Evolutionary conservation across 192 early-diverging fungal species (phyloP), one percentile per base, ranked within the genome.

Genomic region (Chytriomyces hyalinus): DNA sequence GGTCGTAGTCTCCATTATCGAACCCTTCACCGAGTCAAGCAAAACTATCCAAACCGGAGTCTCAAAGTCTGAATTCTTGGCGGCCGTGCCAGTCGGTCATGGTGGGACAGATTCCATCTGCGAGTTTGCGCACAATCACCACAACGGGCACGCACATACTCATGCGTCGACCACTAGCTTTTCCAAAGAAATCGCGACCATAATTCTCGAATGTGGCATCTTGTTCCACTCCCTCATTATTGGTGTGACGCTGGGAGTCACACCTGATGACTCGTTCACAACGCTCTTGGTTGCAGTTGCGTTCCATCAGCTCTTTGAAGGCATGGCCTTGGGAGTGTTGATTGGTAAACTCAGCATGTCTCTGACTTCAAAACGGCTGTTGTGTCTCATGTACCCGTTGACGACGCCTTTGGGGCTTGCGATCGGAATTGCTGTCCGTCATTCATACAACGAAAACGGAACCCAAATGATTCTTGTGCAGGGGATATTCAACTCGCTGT

Each of bases 341-440:
- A 73, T 80, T 61, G 71, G 61, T 9, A 62, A 44, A 10, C 60
- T 78, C 4, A 57, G 65, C 24, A 0, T 78, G 6, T 61, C 67
- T 11, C n/a, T 20, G 6, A 13, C 17, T 15, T 60, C 67, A 7
- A 13, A 45, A 24, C 9, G 45, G 48, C 36, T 78, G 8, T 28
- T 78, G 48, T 36, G 67, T 13, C 53, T 86, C 5, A 66, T 90
- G 44, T 94, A 91, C 79, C 87, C 90, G 0, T 10, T 88, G n/a
- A 95, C 90, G 20, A 95, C 94, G 10, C 95, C 95, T 5, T 6
- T 97, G 49, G 95, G 95, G n/a, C 85, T 92, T 66, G 87, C 83
- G 2, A 87, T 95, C 64, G 94, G 94, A 22, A 91, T 95, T 67
- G 89, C 82, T 53, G 87, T 94, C 74, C 84, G 87, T 6, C 71